Evolutionary conservation across 73 alveolate genomes (phyloP).

Genomic region (Strombidium stylifer): DNA sequence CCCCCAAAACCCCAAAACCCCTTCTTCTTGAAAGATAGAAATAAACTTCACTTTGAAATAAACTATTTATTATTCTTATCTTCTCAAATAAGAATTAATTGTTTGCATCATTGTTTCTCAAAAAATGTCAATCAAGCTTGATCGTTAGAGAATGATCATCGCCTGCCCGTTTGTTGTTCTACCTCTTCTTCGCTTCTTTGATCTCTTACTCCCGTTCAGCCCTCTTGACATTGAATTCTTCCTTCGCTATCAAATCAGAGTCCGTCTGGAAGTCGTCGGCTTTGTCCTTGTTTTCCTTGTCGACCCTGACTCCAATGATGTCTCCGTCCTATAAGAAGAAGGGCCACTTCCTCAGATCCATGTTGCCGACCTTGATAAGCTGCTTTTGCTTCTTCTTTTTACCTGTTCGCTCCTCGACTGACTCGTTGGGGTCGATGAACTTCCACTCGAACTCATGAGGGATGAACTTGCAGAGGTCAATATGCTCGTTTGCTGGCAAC

Average conservation of each 20-base stretch:
- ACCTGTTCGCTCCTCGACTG: conserved; percentile 3
- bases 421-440: conserved; percentile 50
- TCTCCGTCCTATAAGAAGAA: conserved; percentile 58
- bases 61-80: too few relatives aligned
- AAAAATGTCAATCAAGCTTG: too few relatives aligned
- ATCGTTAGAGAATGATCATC: too few relatives aligned
- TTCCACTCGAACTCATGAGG: conserved; percentile 66
- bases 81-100: too few relatives aligned
- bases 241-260: conserved; percentile 20
- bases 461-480: conserved; percentile 43
- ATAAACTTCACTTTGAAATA: too few relatives aligned
- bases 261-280: conserved; percentile 46
- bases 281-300: conserved; percentile 8
- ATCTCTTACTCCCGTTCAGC: conserved; percentile 13
- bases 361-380: not conserved
- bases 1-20: too few relatives aligned
- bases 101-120: too few relatives aligned
- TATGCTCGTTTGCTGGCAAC: not conserved
- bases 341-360: conserved; percentile 43
- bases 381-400: conserved; percentile 24
- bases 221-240: conserved; percentile 27
- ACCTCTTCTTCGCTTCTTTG: not conserved
- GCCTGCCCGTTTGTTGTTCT: not conserved
- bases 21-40: too few relatives aligned
- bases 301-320: conserved; percentile 55